Base-by-base conservation (phyloP, 257 asterid genomes). In the Nicotiana knightiana region DNA sequence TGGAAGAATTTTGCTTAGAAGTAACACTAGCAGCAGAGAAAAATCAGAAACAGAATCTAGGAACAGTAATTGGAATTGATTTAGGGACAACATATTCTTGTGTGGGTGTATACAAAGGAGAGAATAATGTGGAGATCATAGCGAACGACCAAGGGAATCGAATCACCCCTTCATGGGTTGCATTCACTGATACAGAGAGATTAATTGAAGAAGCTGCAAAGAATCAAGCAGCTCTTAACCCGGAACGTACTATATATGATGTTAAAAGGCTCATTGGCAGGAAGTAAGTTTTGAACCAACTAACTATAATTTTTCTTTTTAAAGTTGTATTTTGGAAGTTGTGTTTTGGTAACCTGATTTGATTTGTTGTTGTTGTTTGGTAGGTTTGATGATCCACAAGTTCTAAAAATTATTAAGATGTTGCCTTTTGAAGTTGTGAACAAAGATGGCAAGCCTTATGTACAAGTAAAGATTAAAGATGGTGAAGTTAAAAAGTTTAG, bases 311-410 rank as follows among this genome's bases (percentile, higher is more conserved):
- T 58, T 17, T 55, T 57, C 18, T 39, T 9, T 39, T 18, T 30
- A 10, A 70, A n/a, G 77, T 21, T 10, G 35, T 21, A 21, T 10
- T 70, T 57, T 43, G 32, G 33, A 30, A 32, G 1, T 21, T 43
- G 59, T 43, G 59, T 43, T 67, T 67, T 71, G 39, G 21, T 5
- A 21, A 80, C n/a, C 76, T 80, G 68, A 62, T 70, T 17, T 21
- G 11, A n/a, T 39, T 43, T 30, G 62, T 59, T 48, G 46, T 73
- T 12, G 43, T 73, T 67, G 51, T 46, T 84, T 67, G 62, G 57
- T 39, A 85, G 87, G 73, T 82, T 77, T 85, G 87, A 82, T 67
- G 88, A 85, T 82, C 88, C 85, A 1, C 79, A 82, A 71, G 85
- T 85, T 57, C 88, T 82, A 11, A 68, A 39, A 26, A 80, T 77